phyloP scores from a whole-genome alignment of 441 rosid genomes.

The Gossypium schwendimanii region DNA sequence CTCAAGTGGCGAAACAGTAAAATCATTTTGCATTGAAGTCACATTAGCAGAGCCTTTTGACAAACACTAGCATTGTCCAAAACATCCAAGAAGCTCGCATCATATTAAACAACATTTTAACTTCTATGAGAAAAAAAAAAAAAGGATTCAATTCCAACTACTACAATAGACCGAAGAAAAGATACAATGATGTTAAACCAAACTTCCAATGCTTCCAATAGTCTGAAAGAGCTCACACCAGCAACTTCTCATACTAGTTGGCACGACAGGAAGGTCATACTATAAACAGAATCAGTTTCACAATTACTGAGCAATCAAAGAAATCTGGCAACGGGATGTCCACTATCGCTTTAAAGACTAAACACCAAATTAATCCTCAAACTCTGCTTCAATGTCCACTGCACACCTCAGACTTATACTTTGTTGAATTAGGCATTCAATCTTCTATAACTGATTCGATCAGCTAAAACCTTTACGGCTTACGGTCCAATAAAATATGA shows the following conservation, averaged over 20 bases:
- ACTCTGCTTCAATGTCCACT: neutral
- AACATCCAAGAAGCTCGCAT: neutral
- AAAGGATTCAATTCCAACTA: neutral
- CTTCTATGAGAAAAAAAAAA: neutral
- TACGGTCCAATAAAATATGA: neutral
- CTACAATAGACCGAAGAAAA: slow-evolving; percentile 4
- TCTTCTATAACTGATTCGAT: neutral
- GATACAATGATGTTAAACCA: neutral
- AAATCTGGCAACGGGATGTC: slow-evolving; percentile 13
- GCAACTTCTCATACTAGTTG: slow-evolving; percentile 6
- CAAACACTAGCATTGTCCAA: neutral
- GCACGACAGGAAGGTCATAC: slow-evolving; percentile 15
- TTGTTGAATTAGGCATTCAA: slow-evolving; percentile 2
- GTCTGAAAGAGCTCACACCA: neutral
- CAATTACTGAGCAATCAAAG: slow-evolving; percentile 16
- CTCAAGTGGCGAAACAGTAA: neutral
- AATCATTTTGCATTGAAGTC: neutral
- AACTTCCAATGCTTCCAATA: neutral
- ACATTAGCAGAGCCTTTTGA: neutral
- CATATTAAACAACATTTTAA: neutral
- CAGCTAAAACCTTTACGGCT: neutral
- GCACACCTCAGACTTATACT: neutral
- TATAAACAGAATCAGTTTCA: slow-evolving; percentile 27
- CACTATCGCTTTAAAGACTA: neutral
- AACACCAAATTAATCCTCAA: neutral